Conservation (phyloP, 345 rosid genomes). For the Erodium maritimum region DNA sequence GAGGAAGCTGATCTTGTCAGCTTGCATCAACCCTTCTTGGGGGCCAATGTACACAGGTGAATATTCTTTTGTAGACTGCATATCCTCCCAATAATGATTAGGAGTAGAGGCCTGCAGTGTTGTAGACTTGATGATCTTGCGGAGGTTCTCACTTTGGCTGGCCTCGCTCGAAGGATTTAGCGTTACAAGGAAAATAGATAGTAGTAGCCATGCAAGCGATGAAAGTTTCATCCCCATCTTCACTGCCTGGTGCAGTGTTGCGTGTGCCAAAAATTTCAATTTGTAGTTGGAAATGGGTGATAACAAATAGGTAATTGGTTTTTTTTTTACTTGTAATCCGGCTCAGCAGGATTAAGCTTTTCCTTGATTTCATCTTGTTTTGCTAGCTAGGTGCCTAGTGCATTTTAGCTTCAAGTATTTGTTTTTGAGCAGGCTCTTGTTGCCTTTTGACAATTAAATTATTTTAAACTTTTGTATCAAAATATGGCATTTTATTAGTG, state of each 20-base stretch:
- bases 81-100: constrained; percentile 7
- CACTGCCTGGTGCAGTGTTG: neutral
- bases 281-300: neutral
- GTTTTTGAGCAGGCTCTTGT: no score
- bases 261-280: neutral
- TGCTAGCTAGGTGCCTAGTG: no score
- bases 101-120: constrained; percentile 14
- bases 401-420: no score
- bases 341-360: no score
- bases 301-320: no score
- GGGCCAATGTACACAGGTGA: constrained; percentile 13
- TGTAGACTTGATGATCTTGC: constrained; percentile 19
- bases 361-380: no score
- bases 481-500: no score
- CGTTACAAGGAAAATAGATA: constrained; percentile 2
- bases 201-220: constrained; percentile 1
- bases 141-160: constrained; percentile 18
- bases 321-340: no score
- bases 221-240: neutral
- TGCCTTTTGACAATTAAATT: no score
- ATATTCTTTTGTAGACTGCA: neutral
- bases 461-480: no score
- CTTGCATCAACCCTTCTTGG: constrained; percentile 17
- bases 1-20: constrained; percentile 17
- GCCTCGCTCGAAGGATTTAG: constrained; percentile 14